Base-by-base conservation (phyloP, 2,329 filamentous ascomycete genomes). In the Trichoderma oligosporum region DNA sequence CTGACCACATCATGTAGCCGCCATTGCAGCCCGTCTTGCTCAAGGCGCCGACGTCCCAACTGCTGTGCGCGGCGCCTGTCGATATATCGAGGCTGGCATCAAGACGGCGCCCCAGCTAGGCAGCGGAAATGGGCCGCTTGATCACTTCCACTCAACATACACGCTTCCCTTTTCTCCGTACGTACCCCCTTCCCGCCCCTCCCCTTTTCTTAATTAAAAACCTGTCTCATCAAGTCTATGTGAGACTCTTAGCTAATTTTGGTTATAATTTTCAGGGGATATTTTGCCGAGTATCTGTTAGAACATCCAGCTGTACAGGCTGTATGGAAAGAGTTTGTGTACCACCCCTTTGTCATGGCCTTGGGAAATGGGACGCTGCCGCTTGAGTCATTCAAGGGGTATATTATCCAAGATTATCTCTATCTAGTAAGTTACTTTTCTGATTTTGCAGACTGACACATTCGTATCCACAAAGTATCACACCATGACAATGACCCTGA, bases 331-430 rank as follows among this genome's bases (percentile, higher is more conserved):
- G 75, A 77, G 11, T 95, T 91, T 67, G 86, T 89, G 2, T 78
- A 91, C 63, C 93, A 97, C 68, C 83, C 86, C 0, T 97, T 97
- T 67, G 89, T 96, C 39, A 77, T 85, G 66, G 82, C 81, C 12
- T 77, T 97, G 67, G 91, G 88, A 0, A 79, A 87, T 58, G 91
- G 91, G 0, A 87, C 82, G 7, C 76, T 97, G 18, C 87, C 89
- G 0, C 64, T 87, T 1, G 82, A 88, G 41, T 86, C 85, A 0
- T 97, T 96, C 77, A 94, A 91, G 70, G 82, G 87, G 36, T 97
- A 97, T 69, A 83, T 97, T 56, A 81, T 94, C 8, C 93, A 97
- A 66, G 93, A 97, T 67, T 97, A 97, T 66, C 78, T 96, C 4
- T 97, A 94, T 67, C 75, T 97, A 41, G 88, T 94, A 65, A 39